Base-by-base conservation (phyloP, 1,284 basidiomycete species). In the Pterula multifida region DNA sequence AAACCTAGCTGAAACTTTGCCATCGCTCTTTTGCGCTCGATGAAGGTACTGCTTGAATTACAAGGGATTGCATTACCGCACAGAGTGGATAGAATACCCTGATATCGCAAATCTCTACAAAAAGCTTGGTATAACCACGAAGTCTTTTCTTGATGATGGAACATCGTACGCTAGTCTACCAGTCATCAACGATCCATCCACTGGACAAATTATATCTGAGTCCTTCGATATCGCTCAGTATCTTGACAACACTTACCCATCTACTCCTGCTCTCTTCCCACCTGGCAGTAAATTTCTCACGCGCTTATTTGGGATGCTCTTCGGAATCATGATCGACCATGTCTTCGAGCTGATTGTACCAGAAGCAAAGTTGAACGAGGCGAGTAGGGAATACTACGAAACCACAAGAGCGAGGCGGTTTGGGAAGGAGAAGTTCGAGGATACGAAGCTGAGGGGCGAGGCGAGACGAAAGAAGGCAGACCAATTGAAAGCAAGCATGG, bases 61-160 rank as follows among this genome's bases (percentile, higher is more conserved):
- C 39, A 42, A 42, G 19, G 39, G 39, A 6, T 19, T 42, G 39
- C 39, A 42, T 17, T 42, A 42, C 39, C 39, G 39, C 39, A 42
- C 39, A 6, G 13, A 42, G 19, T 42, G 39, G 39, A 22, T 42
- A 6, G 39, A 42, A 19, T 42, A 22, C 17, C 39, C 39, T 19
- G 39, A 42, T 19, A 42, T 42, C 39, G 21, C 13, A 42, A 17
- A 6, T 22, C 39, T 42, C 13, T 42, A 42, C 39, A 17, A 6
- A 9, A 6, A 19, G 6, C 39, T 42, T 17, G 17, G 17, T 22
- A 17, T 42, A 4, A 9, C 6, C 4, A 17, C 39, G 9, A 22
- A 17, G 9, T 6, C 6, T 6, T 17, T 6, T 9, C 21, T 9
- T 17, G 39, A 42, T 17, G 39, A 42, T 17, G 21, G 21, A 17